These are phyloP conservation scores for Glaciozyma martinii DNA, from an alignment of 768 basidiomycete species.

Conservation along the genomic window DNA sequence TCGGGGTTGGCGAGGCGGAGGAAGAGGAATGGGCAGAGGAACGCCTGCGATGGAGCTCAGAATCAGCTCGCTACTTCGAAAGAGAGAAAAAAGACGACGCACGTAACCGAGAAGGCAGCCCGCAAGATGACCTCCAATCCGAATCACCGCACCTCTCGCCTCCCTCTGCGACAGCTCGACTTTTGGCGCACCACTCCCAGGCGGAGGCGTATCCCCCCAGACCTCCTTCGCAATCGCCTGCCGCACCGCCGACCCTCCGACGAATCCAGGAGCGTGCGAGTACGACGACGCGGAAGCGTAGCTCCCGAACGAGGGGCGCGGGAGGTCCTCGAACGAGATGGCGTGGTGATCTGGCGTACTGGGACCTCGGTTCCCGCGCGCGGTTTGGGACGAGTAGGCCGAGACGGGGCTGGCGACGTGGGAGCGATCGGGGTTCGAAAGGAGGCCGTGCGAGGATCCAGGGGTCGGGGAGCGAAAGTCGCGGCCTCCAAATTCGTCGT, in stretches of 20 bases:
- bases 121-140: conserved; percentile 23
- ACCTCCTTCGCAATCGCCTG: conserved; percentile 11
- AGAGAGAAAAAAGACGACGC: neutral
- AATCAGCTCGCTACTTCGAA: neutral
- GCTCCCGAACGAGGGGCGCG: conserved; percentile 8
- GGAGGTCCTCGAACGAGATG: neutral
- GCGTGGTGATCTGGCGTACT: neutral
- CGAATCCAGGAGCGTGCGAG: conserved; percentile 8
- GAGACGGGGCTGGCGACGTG: neutral
- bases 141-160: conserved; percentile 12
- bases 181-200: conserved; percentile 5
- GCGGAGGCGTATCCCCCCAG: conserved; percentile 4
- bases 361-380: neutral
- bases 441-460: conserved; percentile 13
- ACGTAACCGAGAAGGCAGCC: conserved; percentile 14
- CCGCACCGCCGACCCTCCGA: conserved; percentile 8
- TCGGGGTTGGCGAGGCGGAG: neutral
- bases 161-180: conserved; percentile 20
- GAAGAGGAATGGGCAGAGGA: conserved; percentile 18
- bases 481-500: neutral
- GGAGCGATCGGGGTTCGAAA: conserved; percentile 3
- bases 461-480: conserved; percentile 25
- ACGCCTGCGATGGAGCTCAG: conserved; percentile 1
- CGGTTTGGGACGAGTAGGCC: neutral
- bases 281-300: conserved; percentile 16